These are phyloP conservation scores for Coniochaeta sp. DNA, from an alignment of 2,329 filamentous ascomycete genomes.

Conservation along the genomic window DNA sequence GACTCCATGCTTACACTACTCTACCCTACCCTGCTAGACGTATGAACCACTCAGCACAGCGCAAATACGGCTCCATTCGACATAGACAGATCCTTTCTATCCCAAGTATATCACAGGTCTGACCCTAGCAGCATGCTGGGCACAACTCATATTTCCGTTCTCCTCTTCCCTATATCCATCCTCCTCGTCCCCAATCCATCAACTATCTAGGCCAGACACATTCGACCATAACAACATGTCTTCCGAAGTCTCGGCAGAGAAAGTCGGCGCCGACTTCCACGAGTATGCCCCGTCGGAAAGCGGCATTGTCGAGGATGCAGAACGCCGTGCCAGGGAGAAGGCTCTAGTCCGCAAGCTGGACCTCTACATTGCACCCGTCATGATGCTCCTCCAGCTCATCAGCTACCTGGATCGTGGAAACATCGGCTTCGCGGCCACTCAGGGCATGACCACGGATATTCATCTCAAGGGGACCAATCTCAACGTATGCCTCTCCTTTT, in stretches of 20 bases:
- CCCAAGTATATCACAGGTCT: neutral
- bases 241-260: constrained; percentile 1
- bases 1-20: neutral
- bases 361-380: constrained; percentile 8
- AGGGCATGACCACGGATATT: constrained; percentile 15
- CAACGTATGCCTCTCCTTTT: constrained; percentile 2
- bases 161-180: neutral
- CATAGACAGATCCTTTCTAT: neutral
- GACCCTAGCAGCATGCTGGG: neutral
- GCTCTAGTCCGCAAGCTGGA: constrained; percentile 7
- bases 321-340: neutral
- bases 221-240: neutral
- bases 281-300: constrained; percentile 1
- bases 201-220: neutral
- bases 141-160: too few species aligned
- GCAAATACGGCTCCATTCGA: neutral
- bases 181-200: neutral
- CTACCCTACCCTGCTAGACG: neutral
- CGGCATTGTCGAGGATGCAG: neutral
- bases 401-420: constrained; percentile 18
- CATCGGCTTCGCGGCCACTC: constrained; percentile 18
- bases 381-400: constrained; percentile 11
- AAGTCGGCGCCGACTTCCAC: neutral
- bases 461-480: constrained; percentile 12
- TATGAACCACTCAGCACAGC: neutral